These are phyloP conservation scores for Eugenia klotzschiana DNA, from an alignment of 441 rosid genomes.

Conservation along the genomic window DNA sequence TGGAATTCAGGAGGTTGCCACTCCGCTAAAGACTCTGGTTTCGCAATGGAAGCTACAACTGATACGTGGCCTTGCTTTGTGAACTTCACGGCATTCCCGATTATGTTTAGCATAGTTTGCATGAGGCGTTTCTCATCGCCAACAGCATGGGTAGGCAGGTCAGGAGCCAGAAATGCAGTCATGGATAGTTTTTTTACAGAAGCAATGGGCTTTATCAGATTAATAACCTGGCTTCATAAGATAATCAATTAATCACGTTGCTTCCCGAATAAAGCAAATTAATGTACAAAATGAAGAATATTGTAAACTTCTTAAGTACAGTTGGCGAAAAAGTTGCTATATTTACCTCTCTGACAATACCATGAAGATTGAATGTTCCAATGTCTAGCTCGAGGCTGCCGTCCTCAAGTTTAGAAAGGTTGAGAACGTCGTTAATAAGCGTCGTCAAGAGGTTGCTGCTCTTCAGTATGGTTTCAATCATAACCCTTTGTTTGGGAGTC, in stretches of 20 bases:
- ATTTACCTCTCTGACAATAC: conserved; percentile 58
- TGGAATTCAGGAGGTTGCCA: conserved; percentile 52
- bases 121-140: conserved; percentile 81
- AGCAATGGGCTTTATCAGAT: conserved; percentile 68
- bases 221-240: conserved; percentile 33
- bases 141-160: conserved; percentile 51
- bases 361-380: conserved; percentile 48
- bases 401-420: conserved; percentile 84
- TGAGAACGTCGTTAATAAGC: conserved; percentile 74
- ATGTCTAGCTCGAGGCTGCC: conserved; percentile 60
- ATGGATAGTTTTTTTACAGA: conserved; percentile 56
- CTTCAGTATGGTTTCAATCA: conserved; percentile 75
- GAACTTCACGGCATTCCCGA: conserved; percentile 87
- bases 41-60: conserved; percentile 53
- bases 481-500: conserved; percentile 62
- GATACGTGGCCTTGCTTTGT: conserved; percentile 72
- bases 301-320: not conserved
- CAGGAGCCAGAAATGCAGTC: conserved; percentile 50
- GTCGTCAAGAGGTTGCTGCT: conserved; percentile 79
- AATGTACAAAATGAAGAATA: not conserved
- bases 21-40: conserved; percentile 61
- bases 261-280: not conserved
- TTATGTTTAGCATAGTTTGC: conserved; percentile 73
- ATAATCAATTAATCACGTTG: not conserved
- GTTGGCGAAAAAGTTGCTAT: not conserved